These are phyloP conservation scores for Epicoccum sorghinum DNA, from an alignment of 2,329 filamentous ascomycete genomes.

Conservation along the genomic window DNA sequence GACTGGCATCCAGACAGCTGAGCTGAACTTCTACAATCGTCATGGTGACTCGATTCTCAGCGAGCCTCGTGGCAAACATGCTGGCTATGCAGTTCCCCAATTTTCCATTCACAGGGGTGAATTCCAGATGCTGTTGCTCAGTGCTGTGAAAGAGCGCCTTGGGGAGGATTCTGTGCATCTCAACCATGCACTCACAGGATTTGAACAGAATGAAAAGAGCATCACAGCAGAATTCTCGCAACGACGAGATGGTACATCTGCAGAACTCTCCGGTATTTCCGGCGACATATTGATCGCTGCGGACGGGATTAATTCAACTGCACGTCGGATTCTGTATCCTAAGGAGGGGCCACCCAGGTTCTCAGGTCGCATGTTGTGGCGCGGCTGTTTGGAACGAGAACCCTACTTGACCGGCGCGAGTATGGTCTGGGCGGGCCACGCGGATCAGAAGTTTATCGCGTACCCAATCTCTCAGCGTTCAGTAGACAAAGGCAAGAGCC, in stretches of 20 bases:
- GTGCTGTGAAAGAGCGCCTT: conserved; percentile 50
- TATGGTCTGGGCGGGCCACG: conserved; percentile 56
- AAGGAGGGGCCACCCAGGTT: conserved; percentile 54
- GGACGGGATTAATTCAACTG: conserved; percentile 55
- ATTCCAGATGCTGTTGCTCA: conserved; percentile 53
- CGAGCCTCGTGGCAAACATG: conserved; percentile 50
- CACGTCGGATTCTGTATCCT: conserved; percentile 50
- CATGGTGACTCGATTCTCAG: conserved; percentile 53
- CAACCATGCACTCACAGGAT: conserved; percentile 47
- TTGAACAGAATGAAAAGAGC: conserved; percentile 43
- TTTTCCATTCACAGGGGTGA: conserved; percentile 55
- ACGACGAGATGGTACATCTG: conserved; percentile 31
- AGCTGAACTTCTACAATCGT: conserved; percentile 55
- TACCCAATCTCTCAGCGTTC: conserved; percentile 53
- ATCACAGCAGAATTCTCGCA: conserved; percentile 50
- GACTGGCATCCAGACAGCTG: conserved; percentile 51
- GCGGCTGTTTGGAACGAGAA: conserved; percentile 50
- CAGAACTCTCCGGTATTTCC: conserved; percentile 37
- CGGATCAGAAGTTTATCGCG: conserved; percentile 56
- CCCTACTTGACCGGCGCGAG: conserved; percentile 52
- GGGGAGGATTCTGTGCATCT: conserved; percentile 49
- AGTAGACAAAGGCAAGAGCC: conserved; percentile 43
- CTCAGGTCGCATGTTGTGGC: conserved; percentile 55
- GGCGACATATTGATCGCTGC: conserved; percentile 50
- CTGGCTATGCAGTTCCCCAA: conserved; percentile 53